Evolutionary conservation across 495 filamentous ascomycete species (phyloP).

Genomic region (Penicillium chermesinum): DNA sequence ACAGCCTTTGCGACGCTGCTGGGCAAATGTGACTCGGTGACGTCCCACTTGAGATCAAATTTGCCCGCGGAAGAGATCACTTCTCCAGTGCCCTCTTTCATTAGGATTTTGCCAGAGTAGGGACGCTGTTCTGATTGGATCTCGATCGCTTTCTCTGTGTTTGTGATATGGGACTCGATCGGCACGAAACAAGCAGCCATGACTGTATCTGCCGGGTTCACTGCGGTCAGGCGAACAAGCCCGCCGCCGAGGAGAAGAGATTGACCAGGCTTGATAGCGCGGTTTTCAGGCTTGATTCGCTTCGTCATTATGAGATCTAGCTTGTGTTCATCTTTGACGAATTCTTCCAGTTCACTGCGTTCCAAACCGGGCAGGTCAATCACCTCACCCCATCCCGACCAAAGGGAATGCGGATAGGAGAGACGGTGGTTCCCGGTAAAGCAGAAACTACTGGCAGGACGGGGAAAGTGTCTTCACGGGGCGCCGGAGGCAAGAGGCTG

Average conservation of each 20-base stretch:
- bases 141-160: conserved; percentile 69
- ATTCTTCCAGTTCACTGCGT: conserved; percentile 61
- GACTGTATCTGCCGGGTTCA: conserved; percentile 55
- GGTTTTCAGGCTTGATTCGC: conserved; percentile 61
- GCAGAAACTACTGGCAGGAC: conserved; percentile 77
- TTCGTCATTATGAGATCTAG: conserved; percentile 68
- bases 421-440: conserved; percentile 88
- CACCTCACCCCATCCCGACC: conserved; percentile 83
- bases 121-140: conserved; percentile 53
- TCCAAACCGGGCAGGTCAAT: conserved; percentile 88
- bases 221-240: conserved; percentile 81
- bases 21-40: conserved; percentile 56
- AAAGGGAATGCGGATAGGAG: conserved; percentile 85
- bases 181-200: conserved; percentile 76
- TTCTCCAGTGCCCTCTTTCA: conserved; percentile 49
- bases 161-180: conserved; percentile 65
- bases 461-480: conserved; percentile 66
- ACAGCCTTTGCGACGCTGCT: conserved; percentile 31
- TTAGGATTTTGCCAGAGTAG: conserved; percentile 55
- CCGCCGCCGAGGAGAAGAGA: conserved; percentile 81
- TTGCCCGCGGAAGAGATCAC: conserved; percentile 62
- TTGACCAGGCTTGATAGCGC: conserved; percentile 67
- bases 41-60: conserved; percentile 71
- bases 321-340: conserved; percentile 60
- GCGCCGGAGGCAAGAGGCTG: conserved; percentile 67